phyloP scores from a whole-genome alignment of 148 eudicot species.

The Agrostemma githago region DNA sequence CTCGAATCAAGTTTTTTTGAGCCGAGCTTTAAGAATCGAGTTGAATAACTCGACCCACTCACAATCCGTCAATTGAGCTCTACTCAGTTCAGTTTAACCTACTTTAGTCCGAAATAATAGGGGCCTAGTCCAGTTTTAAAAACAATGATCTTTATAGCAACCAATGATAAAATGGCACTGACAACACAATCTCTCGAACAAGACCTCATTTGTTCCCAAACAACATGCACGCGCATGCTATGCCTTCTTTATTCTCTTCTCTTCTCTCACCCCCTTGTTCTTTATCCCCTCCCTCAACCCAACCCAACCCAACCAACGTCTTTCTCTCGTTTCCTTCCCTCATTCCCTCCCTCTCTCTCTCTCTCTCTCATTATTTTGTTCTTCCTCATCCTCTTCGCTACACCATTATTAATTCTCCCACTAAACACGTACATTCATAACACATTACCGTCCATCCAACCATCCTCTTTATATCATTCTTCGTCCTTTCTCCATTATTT shows the following conservation, averaged over 20 bases:
- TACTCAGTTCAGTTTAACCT: no score
- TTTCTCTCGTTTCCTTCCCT: neutral
- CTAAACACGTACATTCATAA: neutral
- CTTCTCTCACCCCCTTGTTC: constrained; percentile 12
- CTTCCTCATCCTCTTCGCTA: constrained; percentile 18
- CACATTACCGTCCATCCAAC: neutral
- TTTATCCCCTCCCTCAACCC: neutral
- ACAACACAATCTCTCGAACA: neutral
- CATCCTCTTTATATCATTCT: constrained; percentile 9
- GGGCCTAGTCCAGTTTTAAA: no score
- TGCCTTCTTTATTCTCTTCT: constrained; percentile 21
- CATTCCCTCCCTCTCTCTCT: constrained; percentile 8
- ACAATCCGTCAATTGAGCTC: no score
- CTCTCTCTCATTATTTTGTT: constrained; percentile 20
- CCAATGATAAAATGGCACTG: constrained; percentile 19
- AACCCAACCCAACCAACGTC: neutral
- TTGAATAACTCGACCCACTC: no score
- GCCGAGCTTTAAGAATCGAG: no score
- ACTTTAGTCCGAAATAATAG: no score
- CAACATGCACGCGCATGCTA: constrained; percentile 35
- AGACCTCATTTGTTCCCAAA: constrained; percentile 6
- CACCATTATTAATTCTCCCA: constrained; percentile 11
- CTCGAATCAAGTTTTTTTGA: no score
- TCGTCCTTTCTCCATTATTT: constrained; percentile 8
- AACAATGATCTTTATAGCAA: neutral